These are phyloP conservation scores for Pisolithus tinctorius DNA, from an alignment of 768 basidiomycete species.

Conservation along the genomic window DNA sequence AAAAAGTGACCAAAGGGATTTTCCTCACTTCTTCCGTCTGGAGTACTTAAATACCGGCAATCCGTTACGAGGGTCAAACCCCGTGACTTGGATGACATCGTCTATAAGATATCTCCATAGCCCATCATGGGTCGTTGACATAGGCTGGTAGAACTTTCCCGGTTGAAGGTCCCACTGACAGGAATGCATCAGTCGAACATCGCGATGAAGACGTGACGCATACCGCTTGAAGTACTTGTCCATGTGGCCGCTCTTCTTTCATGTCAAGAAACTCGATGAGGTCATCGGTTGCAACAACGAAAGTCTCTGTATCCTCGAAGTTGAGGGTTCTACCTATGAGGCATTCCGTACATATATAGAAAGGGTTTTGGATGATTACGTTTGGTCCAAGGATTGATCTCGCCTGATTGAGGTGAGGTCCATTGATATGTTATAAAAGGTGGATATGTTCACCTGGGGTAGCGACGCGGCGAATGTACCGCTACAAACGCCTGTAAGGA, in stretches of 20 bases:
- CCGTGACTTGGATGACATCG: constrained; percentile 2
- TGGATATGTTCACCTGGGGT: constrained; percentile 6
- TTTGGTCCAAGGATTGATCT: neutral
- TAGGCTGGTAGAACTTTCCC: constrained; percentile 2
- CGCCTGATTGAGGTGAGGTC: neutral
- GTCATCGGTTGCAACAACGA: constrained; percentile 1
- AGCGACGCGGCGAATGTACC: constrained; percentile 6
- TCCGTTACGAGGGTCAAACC: constrained; percentile 7
- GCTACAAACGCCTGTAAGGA: constrained; percentile 4
- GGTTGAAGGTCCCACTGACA: neutral
- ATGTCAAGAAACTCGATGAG: constrained; percentile 17
- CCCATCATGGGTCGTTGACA: constrained; percentile 6
- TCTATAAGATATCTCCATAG: constrained; percentile 6
- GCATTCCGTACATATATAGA: constrained; percentile 11
- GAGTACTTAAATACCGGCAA: constrained; percentile 4
- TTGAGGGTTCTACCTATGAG: neutral
- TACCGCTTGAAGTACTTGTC: constrained; percentile 13
- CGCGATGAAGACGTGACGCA: neutral
- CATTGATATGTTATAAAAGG: neutral
- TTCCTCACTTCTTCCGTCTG: constrained; percentile 5
- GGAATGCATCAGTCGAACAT: neutral
- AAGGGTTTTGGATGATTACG: neutral
- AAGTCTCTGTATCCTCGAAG: constrained; percentile 4
- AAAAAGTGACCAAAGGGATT: neutral
- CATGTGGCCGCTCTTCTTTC: constrained; percentile 3